A percentile compares a stretch with the other conserved stretches of the same genome.
Evolutionary conservation across 345 rosid species (phyloP).

Genomic region (Euphorbia peplus): DNA sequence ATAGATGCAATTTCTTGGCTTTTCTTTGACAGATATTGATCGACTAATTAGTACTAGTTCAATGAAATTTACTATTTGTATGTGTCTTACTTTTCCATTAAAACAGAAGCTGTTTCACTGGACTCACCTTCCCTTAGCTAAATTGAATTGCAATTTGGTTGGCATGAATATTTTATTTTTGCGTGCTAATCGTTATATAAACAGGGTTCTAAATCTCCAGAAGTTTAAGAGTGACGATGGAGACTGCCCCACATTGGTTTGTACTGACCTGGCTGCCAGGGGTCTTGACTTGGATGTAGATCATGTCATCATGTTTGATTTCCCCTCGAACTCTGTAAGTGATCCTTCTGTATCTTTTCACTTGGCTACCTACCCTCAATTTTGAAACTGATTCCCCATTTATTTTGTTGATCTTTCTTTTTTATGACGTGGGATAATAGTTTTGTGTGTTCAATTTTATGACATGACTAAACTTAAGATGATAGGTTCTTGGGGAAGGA

Average conservation of each 20-base stretch:
- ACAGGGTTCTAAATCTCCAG: constrained; percentile 78
- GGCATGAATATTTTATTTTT: background rate
- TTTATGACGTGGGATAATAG: background rate
- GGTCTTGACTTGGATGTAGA: constrained; percentile 89
- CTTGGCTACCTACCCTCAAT: background rate
- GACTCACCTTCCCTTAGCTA: background rate
- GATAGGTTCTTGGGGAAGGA: background rate
- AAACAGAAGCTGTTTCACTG: background rate
- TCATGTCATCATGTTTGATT: constrained; percentile 95
- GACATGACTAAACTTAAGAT: background rate
- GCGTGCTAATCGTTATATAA: constrained; percentile 5
- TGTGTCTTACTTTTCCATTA: background rate
- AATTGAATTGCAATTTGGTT: background rate
- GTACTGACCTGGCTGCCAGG: constrained; percentile 94
- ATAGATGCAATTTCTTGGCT: background rate
- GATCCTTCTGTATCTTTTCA: background rate
- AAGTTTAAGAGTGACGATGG: constrained; percentile 87
- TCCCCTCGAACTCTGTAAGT: constrained; percentile 85
- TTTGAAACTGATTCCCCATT: background rate
- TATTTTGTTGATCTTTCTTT: constrained; percentile 5
- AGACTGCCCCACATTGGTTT: constrained; percentile 90
- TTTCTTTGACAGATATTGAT: background rate
- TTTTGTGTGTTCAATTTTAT: background rate
- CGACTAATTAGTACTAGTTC: background rate
- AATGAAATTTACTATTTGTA: background rate